Conservation (phyloP, 2,329 filamentous ascomycete species). For the Fusarium pilosicola region DNA sequence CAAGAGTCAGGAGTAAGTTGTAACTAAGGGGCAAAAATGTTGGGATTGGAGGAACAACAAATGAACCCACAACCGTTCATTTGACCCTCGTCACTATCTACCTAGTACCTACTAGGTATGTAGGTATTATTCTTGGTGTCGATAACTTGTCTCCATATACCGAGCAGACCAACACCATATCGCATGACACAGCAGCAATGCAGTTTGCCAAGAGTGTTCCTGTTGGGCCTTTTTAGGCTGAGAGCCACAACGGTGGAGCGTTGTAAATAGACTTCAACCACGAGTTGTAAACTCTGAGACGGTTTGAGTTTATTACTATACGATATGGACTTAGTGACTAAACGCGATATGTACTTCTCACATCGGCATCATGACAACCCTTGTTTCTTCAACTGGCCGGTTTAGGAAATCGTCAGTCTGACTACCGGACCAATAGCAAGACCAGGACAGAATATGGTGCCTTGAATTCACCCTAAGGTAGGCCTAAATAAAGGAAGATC, state of each 20-base stretch:
- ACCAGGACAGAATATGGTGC: background rate
- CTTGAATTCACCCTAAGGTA: background rate
- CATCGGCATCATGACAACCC: background rate
- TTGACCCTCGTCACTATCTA: background rate
- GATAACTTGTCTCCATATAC: background rate
- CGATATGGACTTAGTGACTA: background rate
- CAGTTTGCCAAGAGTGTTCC: background rate
- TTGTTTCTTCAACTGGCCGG: background rate
- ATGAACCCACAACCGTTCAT: background rate
- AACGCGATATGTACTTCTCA: background rate
- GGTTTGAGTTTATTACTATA: background rate
- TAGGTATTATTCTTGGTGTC: background rate
- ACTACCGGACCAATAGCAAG: background rate
- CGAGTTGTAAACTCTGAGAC: background rate
- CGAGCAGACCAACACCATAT: background rate
- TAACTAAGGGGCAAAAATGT: background rate
- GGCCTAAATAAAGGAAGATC: background rate
- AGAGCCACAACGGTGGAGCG: background rate
- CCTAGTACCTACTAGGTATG: background rate
- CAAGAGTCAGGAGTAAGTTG: background rate
- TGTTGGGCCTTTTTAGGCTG: background rate
- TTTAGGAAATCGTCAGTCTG: background rate
- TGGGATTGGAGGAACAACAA: background rate
- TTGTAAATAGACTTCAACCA: background rate
- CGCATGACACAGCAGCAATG: background rate